A percentile compares a stretch with the other conserved stretches of the same genome.
Conservation (phyloP, 2,329 filamentous ascomycete species). For the Chaetomiaceae sp. region DNA sequence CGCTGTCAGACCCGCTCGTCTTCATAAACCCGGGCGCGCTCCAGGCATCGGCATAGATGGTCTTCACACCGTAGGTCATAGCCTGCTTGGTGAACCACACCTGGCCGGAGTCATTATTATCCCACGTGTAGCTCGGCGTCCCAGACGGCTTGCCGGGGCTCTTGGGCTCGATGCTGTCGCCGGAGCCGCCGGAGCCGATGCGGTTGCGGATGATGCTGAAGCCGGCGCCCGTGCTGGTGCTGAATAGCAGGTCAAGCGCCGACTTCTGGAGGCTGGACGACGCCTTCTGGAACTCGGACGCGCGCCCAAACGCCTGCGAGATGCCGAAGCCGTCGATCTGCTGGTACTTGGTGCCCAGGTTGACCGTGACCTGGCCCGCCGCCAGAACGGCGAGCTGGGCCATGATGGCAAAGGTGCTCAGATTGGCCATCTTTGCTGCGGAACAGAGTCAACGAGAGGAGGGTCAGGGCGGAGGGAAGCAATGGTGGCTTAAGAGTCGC, state of each 20-base stretch:
- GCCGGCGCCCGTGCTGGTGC: conserved; percentile 29
- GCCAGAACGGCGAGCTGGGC: too few relatives aligned
- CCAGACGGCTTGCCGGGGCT: conserved; percentile 26
- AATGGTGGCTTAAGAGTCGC: too few relatives aligned
- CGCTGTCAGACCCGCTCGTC: conserved; percentile 27
- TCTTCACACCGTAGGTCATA: conserved; percentile 36
- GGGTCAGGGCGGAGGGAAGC: too few relatives aligned
- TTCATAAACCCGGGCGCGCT: conserved; percentile 31
- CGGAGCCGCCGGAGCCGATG: conserved; percentile 33
- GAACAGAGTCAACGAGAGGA: too few relatives aligned
- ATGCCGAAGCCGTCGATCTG: conserved; percentile 38
- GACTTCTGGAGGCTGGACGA: conserved; percentile 31
- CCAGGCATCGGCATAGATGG: conserved; percentile 37
- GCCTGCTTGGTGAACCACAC: conserved; percentile 38
- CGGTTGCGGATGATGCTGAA: conserved; percentile 38
- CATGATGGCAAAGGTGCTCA: too few relatives aligned
- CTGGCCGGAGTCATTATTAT: conserved; percentile 33
- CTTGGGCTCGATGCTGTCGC: conserved; percentile 32
- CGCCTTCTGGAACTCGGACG: conserved; percentile 25
- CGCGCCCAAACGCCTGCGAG: conserved; percentile 37
- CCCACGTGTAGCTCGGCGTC: conserved; percentile 29
- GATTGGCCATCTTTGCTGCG: too few relatives aligned
- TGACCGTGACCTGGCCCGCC: conserved; percentile 14
- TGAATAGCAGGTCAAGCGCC: conserved; percentile 35
- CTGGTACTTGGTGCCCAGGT: conserved; percentile 28